Evolutionary conservation across 2,329 filamentous ascomycete genomes (phyloP), one percentile per base, ranked within the genome.

Genomic region (Aureobasidium uvarum): DNA sequence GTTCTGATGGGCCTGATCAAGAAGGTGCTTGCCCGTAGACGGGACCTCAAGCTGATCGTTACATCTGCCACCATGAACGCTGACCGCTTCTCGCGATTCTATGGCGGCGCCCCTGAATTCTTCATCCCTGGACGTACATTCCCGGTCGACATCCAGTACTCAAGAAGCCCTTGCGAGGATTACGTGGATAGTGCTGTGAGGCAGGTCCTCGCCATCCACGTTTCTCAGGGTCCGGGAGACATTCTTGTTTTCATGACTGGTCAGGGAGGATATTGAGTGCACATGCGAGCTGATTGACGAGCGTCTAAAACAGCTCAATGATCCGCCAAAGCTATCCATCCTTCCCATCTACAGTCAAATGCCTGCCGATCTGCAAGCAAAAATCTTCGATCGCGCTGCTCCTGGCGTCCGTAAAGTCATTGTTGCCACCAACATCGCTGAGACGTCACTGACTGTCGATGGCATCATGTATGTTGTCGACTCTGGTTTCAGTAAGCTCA

Each of bases 391-490:
- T 74, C 87, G 89, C 69, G 95, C 96, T 2, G 83, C 91, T 2
- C 89, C 93, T 0, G 95, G 95, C 1, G 93, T 96, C 5, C 88
- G 95, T 66, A 99, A 99, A 75, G 96, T 96, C 72, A 96, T 99
- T 69, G 94, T 99, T 46, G 95, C 96, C 0, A 99, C 95, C 38
- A 99, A 99, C 73, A 99, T 99, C 77, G 95, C 95, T 1, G 95
- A 99, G 77, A 99, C 95, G 0, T 96, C 92, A 82, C 81, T 99
- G 79, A 99, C 95, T 0, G 95, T 99, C 6, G 95, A 99, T 74
- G 95, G 95, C 70, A 99, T 99, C 78, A 98, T 98, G 89, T 99
- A 96, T 72, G 95, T 99, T 25, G 95, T 99, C 5, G 95, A 99
- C 75, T 88, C 91, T 1, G 95, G 95, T 0, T 99, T 94, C 77